A percentile compares a stretch with the other conserved stretches of the same genome.
Evolutionary conservation across 805 yeast species (phyloP).

Genomic region (Candida manassasensis): DNA sequence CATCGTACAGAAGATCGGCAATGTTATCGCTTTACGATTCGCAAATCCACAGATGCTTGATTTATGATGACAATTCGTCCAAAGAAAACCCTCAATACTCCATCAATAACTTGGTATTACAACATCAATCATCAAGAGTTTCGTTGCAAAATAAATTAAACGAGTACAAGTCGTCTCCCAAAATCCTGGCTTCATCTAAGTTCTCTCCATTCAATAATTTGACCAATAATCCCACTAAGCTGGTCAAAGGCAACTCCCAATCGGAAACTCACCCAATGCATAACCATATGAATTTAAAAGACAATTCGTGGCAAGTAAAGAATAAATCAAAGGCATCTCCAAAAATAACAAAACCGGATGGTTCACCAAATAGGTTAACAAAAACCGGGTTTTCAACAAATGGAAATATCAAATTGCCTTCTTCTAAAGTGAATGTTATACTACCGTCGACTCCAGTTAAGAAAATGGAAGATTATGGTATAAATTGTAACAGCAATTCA

Average conservation of each 20-base stretch:
- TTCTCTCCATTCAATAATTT: background rate
- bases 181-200: background rate
- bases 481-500: constrained; percentile 11
- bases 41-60: constrained; percentile 26
- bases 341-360: background rate
- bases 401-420: constrained; percentile 49
- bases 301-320: constrained; percentile 10
- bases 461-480: constrained; percentile 41
- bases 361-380: constrained; percentile 3
- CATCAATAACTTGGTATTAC: constrained; percentile 32
- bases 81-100: constrained; percentile 36
- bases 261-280: constrained; percentile 18
- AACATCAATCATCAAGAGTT: constrained; percentile 33
- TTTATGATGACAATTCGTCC: constrained; percentile 21
- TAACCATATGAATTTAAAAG: constrained; percentile 35
- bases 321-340: background rate
- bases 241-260: constrained; percentile 4
- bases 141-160: constrained; percentile 27
- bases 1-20: constrained; percentile 41
- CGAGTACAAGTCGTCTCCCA: constrained; percentile 14
- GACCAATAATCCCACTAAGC: constrained; percentile 4
- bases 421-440: constrained; percentile 40
- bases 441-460: constrained; percentile 68
- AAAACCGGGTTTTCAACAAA: constrained; percentile 42
- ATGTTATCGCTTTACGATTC: constrained; percentile 42